phyloP scores from a whole-genome alignment of 176 grass and related monocot genomes.

The Oryza rufipogon region DNA sequence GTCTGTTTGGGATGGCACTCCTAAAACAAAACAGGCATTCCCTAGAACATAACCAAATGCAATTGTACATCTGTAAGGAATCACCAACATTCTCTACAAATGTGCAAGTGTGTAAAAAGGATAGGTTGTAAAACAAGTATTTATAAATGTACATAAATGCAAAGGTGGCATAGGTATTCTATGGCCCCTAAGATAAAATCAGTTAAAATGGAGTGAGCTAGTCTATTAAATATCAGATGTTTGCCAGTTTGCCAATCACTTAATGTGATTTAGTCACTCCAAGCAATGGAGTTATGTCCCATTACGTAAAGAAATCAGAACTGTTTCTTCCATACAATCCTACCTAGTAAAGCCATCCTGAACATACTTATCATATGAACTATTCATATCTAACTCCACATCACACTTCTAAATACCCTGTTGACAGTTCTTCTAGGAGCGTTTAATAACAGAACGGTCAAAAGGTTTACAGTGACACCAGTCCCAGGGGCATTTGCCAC shows the following conservation, averaged over 20 bases:
- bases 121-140: not conserved
- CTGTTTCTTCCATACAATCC: not conserved
- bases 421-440: not conserved
- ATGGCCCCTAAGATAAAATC: no score
- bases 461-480: not conserved
- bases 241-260: not conserved
- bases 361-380: not conserved
- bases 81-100: not conserved
- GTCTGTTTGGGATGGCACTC: not conserved
- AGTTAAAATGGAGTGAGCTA: no score
- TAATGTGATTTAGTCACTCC: not conserved
- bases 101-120: no score
- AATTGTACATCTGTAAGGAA: not conserved
- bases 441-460: not conserved
- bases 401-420: not conserved
- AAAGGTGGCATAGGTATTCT: not conserved
- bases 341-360: not conserved
- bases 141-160: not conserved
- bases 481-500: not conserved
- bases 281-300: not conserved
- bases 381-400: not conserved
- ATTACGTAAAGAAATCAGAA: not conserved
- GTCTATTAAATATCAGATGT: not conserved
- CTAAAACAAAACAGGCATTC: not conserved
- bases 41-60: slow-evolving; percentile 2